phyloP scores from a whole-genome alignment of 164 flowering plant genomes.

The Nelumbo lutea region DNA sequence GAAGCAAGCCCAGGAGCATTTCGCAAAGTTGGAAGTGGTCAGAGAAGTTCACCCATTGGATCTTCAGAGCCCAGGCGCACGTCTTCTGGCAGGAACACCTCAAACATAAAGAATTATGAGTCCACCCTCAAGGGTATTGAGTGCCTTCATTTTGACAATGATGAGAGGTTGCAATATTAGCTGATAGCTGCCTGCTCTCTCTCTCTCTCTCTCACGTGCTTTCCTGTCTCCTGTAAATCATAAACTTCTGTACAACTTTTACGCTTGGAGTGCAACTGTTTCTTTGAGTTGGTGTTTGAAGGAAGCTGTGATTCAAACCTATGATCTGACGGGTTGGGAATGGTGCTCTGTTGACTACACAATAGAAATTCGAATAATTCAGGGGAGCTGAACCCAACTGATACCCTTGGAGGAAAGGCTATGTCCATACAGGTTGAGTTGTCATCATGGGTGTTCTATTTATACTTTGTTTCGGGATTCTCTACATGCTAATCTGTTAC shows the following conservation, averaged over 20 bases:
- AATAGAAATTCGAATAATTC: slow-evolving; percentile 1
- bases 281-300: slow-evolving; percentile 17
- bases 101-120: slow-evolving; percentile 58
- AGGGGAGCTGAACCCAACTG: slow-evolving; percentile 5
- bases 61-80: slow-evolving; percentile 60
- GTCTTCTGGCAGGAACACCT: slow-evolving; percentile 49
- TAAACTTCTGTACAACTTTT: slow-evolving; percentile 14
- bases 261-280: slow-evolving; percentile 16
- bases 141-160: slow-evolving; percentile 56
- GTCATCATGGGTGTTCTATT: slow-evolving; percentile 4
- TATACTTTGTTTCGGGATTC: not conserved
- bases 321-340: slow-evolving; percentile 7
- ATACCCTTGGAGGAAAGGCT: not conserved
- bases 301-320: slow-evolving; percentile 13
- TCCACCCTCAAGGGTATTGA: slow-evolving; percentile 80
- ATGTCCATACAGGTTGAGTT: slow-evolving; percentile 9
- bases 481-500: slow-evolving; percentile 4
- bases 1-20: slow-evolving; percentile 69
- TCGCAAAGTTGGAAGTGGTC: slow-evolving; percentile 50
- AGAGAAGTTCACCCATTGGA: slow-evolving; percentile 49
- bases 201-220: not conserved
- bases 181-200: not conserved
- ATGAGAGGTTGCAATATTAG: slow-evolving; percentile 56
- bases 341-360: slow-evolving; percentile 1
- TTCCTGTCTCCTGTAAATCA: slow-evolving; percentile 23